phyloP scores from a whole-genome alignment of 2,329 filamentous ascomycete species.

The Gaeumannomyces sp. region DNA sequence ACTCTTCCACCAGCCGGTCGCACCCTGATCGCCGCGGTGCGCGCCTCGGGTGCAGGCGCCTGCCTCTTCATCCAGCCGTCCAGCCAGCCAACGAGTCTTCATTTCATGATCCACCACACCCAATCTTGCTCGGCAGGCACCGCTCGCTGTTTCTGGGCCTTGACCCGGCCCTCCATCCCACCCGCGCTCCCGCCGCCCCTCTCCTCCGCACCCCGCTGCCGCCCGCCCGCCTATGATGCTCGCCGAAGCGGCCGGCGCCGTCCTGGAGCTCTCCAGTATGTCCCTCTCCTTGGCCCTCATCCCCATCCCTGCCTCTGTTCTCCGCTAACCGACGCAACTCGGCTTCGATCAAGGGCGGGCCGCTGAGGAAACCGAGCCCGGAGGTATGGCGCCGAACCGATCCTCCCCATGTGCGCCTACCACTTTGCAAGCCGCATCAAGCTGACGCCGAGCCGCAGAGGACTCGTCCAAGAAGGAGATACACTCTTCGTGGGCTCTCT shows the following conservation, averaged over 20 bases:
- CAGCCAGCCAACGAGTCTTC: background rate
- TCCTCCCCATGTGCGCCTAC: constrained; percentile 1
- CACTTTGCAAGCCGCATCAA: constrained; percentile 8
- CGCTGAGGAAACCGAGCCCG: constrained; percentile 40
- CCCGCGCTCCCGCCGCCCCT: background rate
- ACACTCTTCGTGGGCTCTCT: constrained; percentile 92
- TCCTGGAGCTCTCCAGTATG: constrained; percentile 33
- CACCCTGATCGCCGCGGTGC: too few relatives aligned
- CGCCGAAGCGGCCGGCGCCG: constrained; percentile 26
- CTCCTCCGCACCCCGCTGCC: constrained; percentile 1
- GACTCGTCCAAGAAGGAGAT: constrained; percentile 91
- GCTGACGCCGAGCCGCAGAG: constrained; percentile 51
- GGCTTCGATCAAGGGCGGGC: constrained; percentile 31
- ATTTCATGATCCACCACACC: background rate
- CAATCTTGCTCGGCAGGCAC: background rate
- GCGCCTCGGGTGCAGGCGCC: too few relatives aligned
- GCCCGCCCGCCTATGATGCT: constrained; percentile 9
- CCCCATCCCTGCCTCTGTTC: constrained; percentile 13
- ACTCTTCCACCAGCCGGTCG: too few relatives aligned
- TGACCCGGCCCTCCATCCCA: background rate
- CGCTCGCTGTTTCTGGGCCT: background rate
- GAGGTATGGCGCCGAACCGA: constrained; percentile 28
- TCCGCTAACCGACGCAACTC: background rate
- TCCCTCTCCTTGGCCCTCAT: background rate
- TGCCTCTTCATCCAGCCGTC: too few relatives aligned